Conservation (phyloP, 208 protist genomes). For the Vickermania spadyakhi region DNA sequence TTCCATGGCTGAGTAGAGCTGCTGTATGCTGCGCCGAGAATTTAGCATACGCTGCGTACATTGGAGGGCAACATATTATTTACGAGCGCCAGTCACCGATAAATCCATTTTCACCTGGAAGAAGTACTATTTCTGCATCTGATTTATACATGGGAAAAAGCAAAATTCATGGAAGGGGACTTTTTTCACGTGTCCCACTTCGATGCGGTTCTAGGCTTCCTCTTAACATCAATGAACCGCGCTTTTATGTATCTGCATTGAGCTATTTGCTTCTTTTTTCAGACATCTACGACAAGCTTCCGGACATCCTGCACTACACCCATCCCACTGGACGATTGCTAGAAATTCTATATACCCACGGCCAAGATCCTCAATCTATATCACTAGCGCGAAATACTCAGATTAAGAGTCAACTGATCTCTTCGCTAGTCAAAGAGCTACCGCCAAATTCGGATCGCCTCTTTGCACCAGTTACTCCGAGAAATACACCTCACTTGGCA, state of each 20-base stretch:
- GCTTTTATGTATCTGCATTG: constrained; percentile 34
- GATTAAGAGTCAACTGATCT: no score
- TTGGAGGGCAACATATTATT: not conserved
- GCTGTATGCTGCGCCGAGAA: no score
- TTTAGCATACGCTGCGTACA: not conserved
- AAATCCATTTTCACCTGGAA: not conserved
- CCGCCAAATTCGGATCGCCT: no score
- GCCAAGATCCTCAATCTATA: not conserved
- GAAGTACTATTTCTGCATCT: not conserved
- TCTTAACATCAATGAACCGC: constrained; percentile 10
- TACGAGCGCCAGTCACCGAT: not conserved
- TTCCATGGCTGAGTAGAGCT: no score
- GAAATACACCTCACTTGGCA: no score
- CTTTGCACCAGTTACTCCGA: no score
- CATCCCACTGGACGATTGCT: constrained; percentile 42
- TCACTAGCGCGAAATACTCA: no score
- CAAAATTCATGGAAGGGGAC: constrained; percentile 53
- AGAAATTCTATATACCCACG: constrained; percentile 28
- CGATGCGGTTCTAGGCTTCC: constrained; percentile 30
- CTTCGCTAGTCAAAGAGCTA: no score
- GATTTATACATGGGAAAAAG: constrained; percentile 47
- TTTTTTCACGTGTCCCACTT: constrained; percentile 32
- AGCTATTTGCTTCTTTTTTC: constrained; percentile 34
- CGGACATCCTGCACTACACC: constrained; percentile 72
- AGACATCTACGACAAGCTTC: constrained; percentile 55